Conservation (phyloP, 2,329 filamentous ascomycete species). For the Microdochium bolleyi region DNA sequence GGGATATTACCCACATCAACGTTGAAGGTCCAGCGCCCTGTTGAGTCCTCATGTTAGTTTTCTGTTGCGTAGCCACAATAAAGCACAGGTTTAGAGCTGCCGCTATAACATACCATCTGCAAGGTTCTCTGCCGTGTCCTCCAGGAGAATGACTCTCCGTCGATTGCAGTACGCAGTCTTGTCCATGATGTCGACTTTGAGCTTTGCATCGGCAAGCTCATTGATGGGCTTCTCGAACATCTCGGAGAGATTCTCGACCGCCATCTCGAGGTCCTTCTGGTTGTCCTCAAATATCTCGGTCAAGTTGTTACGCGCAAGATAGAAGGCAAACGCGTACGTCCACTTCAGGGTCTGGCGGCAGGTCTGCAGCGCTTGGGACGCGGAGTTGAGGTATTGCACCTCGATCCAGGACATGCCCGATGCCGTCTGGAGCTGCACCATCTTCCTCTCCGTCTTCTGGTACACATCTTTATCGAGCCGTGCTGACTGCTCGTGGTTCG, state of each 20-base stretch:
- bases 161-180: constrained; percentile 97
- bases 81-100: not conserved
- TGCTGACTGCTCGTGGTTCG: constrained; percentile 96
- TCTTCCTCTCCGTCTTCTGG: constrained; percentile 96
- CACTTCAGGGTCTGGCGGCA: constrained; percentile 98
- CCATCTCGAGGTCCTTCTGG: constrained; percentile 95
- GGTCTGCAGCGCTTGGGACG: constrained; percentile 86
- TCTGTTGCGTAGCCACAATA: not conserved
- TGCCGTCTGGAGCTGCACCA: constrained; percentile 88
- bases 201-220: constrained; percentile 75
- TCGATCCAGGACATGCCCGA: constrained; percentile 99
- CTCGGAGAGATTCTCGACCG: constrained; percentile 91
- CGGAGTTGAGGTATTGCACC: constrained; percentile 91
- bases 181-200: constrained; percentile 97
- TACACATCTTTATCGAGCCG: constrained; percentile 95
- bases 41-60: constrained; percentile 12
- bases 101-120: constrained; percentile 62
- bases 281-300: constrained; percentile 99
- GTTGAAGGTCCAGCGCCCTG: constrained; percentile 40
- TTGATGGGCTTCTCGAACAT: constrained; percentile 98
- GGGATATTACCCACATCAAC: constrained; percentile 19
- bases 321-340: constrained; percentile 98
- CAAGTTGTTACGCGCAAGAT: constrained; percentile 89
- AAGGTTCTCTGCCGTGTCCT: constrained; percentile 88
- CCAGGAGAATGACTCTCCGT: constrained; percentile 78